Conservation (phyloP, 116 monocot genomes). For the Papilionanthe hybrid region DNA sequence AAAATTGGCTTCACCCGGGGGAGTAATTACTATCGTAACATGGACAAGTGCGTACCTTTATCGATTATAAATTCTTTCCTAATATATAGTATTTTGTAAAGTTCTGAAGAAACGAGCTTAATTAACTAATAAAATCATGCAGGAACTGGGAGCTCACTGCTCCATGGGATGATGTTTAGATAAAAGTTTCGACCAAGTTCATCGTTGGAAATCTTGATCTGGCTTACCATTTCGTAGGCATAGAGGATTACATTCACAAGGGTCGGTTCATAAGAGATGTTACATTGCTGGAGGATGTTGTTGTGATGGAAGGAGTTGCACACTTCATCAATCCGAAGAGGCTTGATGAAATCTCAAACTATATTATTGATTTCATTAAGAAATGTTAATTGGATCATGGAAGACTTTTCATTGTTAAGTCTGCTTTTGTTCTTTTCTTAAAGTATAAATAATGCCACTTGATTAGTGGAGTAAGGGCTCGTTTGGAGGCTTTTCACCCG, state of each 20-base stretch:
- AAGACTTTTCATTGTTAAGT: too few relatives aligned
- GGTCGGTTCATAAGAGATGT: constrained; percentile 37
- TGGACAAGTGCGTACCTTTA: constrained; percentile 17
- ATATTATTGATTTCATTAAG: constrained; percentile 29
- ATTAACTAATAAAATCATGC: not conserved
- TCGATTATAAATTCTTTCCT: not conserved
- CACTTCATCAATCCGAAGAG: constrained; percentile 40
- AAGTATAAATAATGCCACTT: too few relatives aligned
- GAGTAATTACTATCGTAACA: constrained; percentile 32
- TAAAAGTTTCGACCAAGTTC: constrained; percentile 46
- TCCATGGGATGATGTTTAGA: constrained; percentile 29
- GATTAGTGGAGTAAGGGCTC: too few relatives aligned
- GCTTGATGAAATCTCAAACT: constrained; percentile 28
- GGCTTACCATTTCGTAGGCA: constrained; percentile 25
- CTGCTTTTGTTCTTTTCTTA: too few relatives aligned
- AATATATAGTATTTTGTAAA: not conserved
- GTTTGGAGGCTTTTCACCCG: too few relatives aligned
- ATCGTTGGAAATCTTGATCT: constrained; percentile 41
- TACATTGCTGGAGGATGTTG: constrained; percentile 37
- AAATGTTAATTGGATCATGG: constrained; percentile 20
- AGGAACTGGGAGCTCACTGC: constrained; percentile 49
- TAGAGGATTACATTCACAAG: constrained; percentile 39
- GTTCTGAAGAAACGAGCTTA: not conserved
- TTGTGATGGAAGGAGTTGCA: constrained; percentile 36
- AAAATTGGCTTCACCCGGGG: constrained; percentile 35